Evolutionary conservation across 495 filamentous ascomycete species (phyloP).

Genomic region (Daldinia vernicosa): DNA sequence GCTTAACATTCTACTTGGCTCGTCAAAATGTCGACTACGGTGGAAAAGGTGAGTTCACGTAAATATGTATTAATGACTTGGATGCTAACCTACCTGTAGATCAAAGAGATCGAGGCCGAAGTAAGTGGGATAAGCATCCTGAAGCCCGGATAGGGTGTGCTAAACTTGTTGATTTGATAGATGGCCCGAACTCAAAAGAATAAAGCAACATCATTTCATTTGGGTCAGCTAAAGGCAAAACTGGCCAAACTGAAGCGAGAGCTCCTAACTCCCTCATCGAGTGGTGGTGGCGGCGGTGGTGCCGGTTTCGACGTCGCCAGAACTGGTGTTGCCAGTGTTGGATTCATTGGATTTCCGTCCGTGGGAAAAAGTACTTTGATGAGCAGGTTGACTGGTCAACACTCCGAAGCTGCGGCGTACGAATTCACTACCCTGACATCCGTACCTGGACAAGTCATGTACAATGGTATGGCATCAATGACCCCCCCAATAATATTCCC

Average conservation of each 20-base stretch:
- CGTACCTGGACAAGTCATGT: slow-evolving; percentile 94
- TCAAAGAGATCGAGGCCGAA: slow-evolving; percentile 97
- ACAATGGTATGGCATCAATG: slow-evolving; percentile 69
- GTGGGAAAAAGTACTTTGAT: slow-evolving; percentile 98
- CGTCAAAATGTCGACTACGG: slow-evolving; percentile 89
- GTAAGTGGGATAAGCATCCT: slow-evolving; percentile 53
- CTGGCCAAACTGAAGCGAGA: slow-evolving; percentile 97
- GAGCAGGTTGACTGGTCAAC: slow-evolving; percentile 92
- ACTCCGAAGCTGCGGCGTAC: slow-evolving; percentile 96
- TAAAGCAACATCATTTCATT: slow-evolving; percentile 89
- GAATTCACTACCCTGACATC: slow-evolving; percentile 99
- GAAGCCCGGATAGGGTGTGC: slow-evolving; percentile 23
- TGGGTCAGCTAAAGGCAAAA: slow-evolving; percentile 96
- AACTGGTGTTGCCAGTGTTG: slow-evolving; percentile 96
- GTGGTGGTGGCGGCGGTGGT: slow-evolving; percentile 85
- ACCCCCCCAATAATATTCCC: background rate
- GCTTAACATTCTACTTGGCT: slow-evolving; percentile 8
- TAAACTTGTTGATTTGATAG: slow-evolving; percentile 51
- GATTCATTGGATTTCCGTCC: slow-evolving; percentile 88
- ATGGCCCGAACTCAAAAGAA: slow-evolving; percentile 98
- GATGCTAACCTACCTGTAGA: slow-evolving; percentile 63
- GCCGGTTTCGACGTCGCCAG: slow-evolving; percentile 97
- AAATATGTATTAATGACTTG: background rate
- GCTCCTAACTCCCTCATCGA: slow-evolving; percentile 82
- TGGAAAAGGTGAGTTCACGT: slow-evolving; percentile 79